These are phyloP conservation scores for Asclepias syriaca DNA, from an alignment of 257 asterid genomes.

Conservation along the genomic window DNA sequence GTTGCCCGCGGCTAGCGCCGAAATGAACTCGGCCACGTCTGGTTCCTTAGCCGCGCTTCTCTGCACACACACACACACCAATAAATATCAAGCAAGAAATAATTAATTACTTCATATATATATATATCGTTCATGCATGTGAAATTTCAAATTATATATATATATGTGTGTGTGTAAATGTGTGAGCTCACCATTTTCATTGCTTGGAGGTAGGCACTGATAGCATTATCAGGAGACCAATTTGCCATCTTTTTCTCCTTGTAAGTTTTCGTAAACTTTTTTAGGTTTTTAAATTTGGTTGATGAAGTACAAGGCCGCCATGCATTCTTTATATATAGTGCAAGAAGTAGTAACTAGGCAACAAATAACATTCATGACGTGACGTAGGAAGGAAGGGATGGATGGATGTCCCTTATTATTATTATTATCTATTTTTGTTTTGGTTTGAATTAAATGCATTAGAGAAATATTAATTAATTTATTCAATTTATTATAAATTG, in stretches of 20 bases:
- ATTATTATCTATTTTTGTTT: neutral
- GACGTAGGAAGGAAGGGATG: no score
- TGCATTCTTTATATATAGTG: neutral
- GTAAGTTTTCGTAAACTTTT: no score
- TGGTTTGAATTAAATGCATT: no score
- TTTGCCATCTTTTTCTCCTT: constrained; percentile 36
- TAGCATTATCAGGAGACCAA: constrained; percentile 88
- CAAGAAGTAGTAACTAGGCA: neutral
- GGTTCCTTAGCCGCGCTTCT: constrained; percentile 59
- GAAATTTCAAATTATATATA: no score
- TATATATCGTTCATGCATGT: neutral
- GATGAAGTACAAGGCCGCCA: neutral
- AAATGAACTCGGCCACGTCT: constrained; percentile 65
- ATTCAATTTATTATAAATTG: no score
- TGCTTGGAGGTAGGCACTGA: constrained; percentile 58
- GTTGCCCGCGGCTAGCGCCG: constrained; percentile 77
- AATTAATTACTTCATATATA: no score
- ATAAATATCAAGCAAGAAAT: neutral
- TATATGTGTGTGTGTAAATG: neutral
- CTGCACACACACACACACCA: constrained; percentile 27
- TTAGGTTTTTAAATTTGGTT: neutral
- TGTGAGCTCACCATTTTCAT: constrained; percentile 51
- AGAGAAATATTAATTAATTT: no score
- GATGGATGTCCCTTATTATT: neutral
- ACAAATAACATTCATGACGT: neutral